Evolutionary conservation across 176 grass and related monocot genomes (phyloP).

Genomic region (Elymus sibiricus): DNA sequence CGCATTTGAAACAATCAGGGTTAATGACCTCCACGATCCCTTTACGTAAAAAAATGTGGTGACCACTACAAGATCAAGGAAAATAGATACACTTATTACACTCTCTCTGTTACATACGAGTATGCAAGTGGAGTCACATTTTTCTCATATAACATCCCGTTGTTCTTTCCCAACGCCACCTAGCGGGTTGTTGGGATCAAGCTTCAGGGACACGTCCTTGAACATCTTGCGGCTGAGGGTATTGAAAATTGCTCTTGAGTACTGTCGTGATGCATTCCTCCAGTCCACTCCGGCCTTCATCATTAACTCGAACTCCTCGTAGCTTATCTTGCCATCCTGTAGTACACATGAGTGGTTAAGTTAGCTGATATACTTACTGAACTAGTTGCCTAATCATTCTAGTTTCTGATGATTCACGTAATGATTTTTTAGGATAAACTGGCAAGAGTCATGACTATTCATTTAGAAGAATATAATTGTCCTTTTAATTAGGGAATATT

Average conservation of each 20-base stretch:
- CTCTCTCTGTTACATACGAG: background rate
- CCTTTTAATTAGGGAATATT: background rate
- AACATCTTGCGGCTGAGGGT: constrained; percentile 76
- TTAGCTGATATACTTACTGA: background rate
- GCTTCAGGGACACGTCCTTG: constrained; percentile 49
- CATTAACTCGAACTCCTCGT: constrained; percentile 84
- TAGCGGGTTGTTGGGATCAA: background rate
- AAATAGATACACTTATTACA: constrained; percentile 29
- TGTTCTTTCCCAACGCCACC: constrained; percentile 11
- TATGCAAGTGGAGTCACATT: constrained; percentile 2
- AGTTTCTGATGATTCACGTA: background rate
- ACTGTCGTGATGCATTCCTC: constrained; percentile 73
- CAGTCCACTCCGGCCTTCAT: constrained; percentile 89
- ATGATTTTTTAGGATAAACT: background rate
- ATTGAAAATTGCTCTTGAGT: constrained; percentile 58
- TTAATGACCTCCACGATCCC: background rate
- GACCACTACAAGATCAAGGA: constrained; percentile 30
- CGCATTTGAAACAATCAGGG: constrained; percentile 6
- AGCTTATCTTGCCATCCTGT: constrained; percentile 93
- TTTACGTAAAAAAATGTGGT: constrained; percentile 21
- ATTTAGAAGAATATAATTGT: background rate
- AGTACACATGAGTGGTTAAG: background rate
- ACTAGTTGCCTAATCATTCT: background rate
- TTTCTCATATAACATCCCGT: constrained; percentile 12
- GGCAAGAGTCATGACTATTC: background rate